Evolutionary conservation across 2,329 filamentous ascomycete genomes (phyloP).

Genomic region (Coniochaeta sp.): DNA sequence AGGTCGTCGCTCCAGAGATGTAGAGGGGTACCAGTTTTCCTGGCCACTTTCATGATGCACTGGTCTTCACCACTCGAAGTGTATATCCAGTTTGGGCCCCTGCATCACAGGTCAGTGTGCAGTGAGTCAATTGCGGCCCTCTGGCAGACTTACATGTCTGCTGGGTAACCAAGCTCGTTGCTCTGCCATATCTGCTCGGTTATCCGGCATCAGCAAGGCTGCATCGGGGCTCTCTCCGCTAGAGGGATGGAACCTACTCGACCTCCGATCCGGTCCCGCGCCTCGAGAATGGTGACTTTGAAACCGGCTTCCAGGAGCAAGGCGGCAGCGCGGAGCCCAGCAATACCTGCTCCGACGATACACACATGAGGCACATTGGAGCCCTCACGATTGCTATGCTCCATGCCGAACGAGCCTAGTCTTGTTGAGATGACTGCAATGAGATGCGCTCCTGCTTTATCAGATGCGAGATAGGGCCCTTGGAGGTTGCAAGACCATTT

Average conservation of each 20-base stretch:
- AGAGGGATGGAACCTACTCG: conserved; percentile 23
- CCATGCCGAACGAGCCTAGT: neutral
- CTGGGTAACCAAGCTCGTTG: conserved; percentile 18
- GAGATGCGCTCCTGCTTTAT: neutral
- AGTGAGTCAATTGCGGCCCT: neutral
- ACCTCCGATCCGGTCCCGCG: conserved; percentile 45
- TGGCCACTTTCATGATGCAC: conserved; percentile 44
- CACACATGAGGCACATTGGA: conserved; percentile 22
- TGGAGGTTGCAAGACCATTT: neutral
- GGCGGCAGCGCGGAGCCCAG: conserved; percentile 48
- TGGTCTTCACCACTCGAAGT: conserved; percentile 37
- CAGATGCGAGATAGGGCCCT: neutral
- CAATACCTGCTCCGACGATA: conserved; percentile 49
- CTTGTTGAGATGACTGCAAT: neutral
- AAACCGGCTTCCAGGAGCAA: conserved; percentile 42
- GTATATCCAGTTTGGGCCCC: conserved; percentile 51
- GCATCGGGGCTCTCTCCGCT: conserved; percentile 5
- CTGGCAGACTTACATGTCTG: conserved; percentile 16
- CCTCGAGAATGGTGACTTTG: conserved; percentile 50
- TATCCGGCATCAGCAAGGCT: conserved; percentile 1
- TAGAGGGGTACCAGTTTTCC: conserved; percentile 35
- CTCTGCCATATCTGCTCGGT: conserved; percentile 19
- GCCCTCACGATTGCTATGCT: neutral
- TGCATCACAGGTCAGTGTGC: conserved; percentile 14
- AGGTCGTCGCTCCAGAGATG: conserved; percentile 37